Base-by-base conservation (phyloP, 164 flowering plant genomes). In the Amborella trichopoda region DNA sequence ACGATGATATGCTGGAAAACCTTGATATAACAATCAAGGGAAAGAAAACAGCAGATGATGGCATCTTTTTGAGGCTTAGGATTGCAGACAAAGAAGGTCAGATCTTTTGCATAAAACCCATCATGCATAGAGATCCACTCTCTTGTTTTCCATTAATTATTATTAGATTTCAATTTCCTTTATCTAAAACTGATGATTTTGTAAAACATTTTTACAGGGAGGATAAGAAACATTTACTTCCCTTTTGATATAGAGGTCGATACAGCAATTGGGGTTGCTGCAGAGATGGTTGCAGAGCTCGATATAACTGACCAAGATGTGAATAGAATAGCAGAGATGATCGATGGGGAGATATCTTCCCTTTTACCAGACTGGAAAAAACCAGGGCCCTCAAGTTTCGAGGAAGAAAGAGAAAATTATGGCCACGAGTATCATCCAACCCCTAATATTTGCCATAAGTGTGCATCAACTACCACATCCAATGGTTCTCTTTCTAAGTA, bases 301-400 rank as follows among this genome's bases (percentile, higher is more conserved):
- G 96, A 84, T 49, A 72, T 91, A 1, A 80, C 69, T 14, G 94
- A 88, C 45, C 94, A 91, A 68, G 94, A 88, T 44, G 96, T 77
- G 41, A 73, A 72, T 11, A 73, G 68, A 48, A 84, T 88, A 62
- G 88, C 96, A 11, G 80, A 81, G 21, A 84, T 91, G 90, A 91
- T 91, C 19, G 94, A 91, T 56, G 71, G 67, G 18, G 96, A 91
- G 64, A 82, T 91, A 34, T 62, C 80, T 32, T 48, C 70, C 17
- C 62, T 87, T 32, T 87, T 87, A 1, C 95, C 96, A 0, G 88
- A 68, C 3, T 87, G 99, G 99, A 38, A n/a, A n/a, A 71, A 58
- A 42, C 51, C 42, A 42, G 77, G 67, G 18, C 48, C 46, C 0
- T n/a, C n/a, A n/a, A n/a, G n/a, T n/a, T n/a, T n/a, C n/a, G n/a